A percentile compares a stretch with the other conserved stretches of the same genome.
These are phyloP conservation scores for Brassica rapa DNA, from an alignment of 345 rosid genomes.

Conservation along the genomic window DNA sequence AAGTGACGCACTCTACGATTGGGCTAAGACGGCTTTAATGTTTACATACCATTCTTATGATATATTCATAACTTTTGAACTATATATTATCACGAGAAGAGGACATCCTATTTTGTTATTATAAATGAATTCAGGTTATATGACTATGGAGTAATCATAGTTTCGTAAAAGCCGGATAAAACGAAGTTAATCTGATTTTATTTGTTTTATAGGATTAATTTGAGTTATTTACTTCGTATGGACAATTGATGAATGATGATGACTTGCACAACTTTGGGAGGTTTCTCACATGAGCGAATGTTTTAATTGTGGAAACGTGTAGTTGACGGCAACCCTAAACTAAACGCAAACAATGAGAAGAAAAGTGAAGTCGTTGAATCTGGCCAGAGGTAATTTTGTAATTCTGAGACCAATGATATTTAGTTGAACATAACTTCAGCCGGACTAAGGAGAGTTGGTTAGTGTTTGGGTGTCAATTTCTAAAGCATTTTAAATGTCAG, in stretches of 20 bases:
- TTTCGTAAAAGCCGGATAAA: no score
- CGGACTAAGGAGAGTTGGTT: slow-evolving; percentile 35
- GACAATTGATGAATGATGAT: neutral
- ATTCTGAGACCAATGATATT: slow-evolving; percentile 11
- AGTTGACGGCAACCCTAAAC: slow-evolving; percentile 15
- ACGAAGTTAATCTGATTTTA: no score
- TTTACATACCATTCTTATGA: neutral
- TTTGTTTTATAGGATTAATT: no score
- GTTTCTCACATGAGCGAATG: neutral
- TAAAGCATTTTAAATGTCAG: slow-evolving; percentile 29
- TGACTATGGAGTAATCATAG: no score
- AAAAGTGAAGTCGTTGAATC: slow-evolving; percentile 27
- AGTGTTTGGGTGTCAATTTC: neutral
- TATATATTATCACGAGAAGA: neutral
- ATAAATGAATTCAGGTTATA: neutral
- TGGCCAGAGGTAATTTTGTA: slow-evolving; percentile 2
- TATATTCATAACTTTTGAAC: neutral
- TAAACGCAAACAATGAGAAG: slow-evolving; percentile 11
- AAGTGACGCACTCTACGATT: neutral
- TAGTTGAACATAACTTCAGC: slow-evolving; percentile 22
- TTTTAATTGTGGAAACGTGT: neutral
- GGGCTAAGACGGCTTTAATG: neutral
- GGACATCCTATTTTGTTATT: neutral
- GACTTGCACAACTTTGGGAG: neutral
- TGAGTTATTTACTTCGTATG: neutral